Base-by-base conservation (phyloP, 352 stramenopile genomes). In the Blastocystis sp. region DNA sequence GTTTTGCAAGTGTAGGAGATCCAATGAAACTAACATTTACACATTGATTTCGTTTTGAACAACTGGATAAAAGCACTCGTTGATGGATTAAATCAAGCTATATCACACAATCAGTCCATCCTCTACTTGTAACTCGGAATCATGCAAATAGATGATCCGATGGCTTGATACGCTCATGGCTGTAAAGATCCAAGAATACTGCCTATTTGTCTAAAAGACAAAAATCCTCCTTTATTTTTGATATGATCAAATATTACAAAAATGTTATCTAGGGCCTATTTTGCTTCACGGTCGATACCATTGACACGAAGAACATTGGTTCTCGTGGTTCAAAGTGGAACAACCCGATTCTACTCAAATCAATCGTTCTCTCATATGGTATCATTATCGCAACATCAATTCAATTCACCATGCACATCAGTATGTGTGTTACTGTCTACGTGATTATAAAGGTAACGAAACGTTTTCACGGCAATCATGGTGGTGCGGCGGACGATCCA, bases 401-500 rank as follows among this genome's bases (percentile, higher is more conserved):
- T 48, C 40, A 48, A 48, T 48, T 48, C 40, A 9, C 40, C 40
- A 48, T 48, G 40, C 40, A 48, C 40, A 48, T 9, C 40, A 2
- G 40, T 48, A 48, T 48, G 40, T 48, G 40, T 48, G 40, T 48
- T 48, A 48, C 19, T 3, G 3, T 62, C 56, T 62, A 62, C 56
- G 56, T 62, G 19, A 44, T 44, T 17, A n/a, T 24, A 19, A 30
- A 84, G 73, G 24, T 64, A 27, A 19, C 53, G 51, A 84, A 69
- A 57, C 78, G 78, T 33, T 76, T 54, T 78, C 78, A 89, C 53
- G 78, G 78, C 24, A 37, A 89, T 70, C 78, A 89, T 44, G 60
- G 60, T 9, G 35, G 27, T 35, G 48, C 48, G 7, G 11, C 27
- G 7, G 78, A 89, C 44, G 78, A 89, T 89, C 78, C 78, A 33